Percentiles rank a stretch among this genome's conserved stretches.
phyloP scores from a whole-genome alignment of 148 eudicot genomes.

The Cornus florida region DNA sequence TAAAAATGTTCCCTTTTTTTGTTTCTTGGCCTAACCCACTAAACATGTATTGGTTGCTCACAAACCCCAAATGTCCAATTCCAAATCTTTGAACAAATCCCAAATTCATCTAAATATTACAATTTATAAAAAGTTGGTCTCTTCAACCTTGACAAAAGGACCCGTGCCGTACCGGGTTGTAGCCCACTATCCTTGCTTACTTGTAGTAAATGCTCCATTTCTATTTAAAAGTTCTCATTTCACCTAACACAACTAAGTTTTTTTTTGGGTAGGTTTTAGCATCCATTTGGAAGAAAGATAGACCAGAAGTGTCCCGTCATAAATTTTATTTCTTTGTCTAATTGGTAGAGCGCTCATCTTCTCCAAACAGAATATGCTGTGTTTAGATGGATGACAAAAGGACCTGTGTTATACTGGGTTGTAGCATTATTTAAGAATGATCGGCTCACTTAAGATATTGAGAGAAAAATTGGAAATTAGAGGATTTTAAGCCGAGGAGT shows the following conservation, averaged over 20 bases:
- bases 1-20: background rate
- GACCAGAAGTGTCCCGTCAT: background rate
- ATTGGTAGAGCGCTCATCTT: too few species aligned
- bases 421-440: too few species aligned
- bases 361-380: too few species aligned
- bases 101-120: background rate
- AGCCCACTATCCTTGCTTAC: background rate
- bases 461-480: too few species aligned
- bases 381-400: too few species aligned
- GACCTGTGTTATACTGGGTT: too few species aligned
- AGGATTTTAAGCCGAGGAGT: too few species aligned
- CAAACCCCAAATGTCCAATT: background rate
- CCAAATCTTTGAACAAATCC: background rate
- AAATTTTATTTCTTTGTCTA: too few species aligned
- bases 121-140: too few species aligned
- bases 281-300: background rate
- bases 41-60: background rate
- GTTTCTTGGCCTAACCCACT: conserved; percentile 10
- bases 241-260: background rate
- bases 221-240: too few species aligned
- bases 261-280: background rate
- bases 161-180: background rate
- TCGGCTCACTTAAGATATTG: too few species aligned
- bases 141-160: background rate
- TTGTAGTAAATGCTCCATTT: too few species aligned